Conservation (phyloP, 495 filamentous ascomycete genomes). For the Lepraria neglecta region DNA sequence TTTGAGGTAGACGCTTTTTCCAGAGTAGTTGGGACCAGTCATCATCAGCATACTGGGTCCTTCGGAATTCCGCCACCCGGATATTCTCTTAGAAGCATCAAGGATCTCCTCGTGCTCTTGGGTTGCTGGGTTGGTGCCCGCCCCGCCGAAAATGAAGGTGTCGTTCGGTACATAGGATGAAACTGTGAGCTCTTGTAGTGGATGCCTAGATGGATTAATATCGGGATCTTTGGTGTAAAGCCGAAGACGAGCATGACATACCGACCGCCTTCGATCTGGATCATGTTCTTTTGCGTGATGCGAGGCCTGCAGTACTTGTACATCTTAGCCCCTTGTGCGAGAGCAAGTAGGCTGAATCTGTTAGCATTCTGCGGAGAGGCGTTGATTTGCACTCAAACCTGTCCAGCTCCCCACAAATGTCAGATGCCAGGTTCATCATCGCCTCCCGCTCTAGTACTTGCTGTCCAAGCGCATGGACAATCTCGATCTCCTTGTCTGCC, state of each 20-base stretch:
- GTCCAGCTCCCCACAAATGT: constrained; percentile 81
- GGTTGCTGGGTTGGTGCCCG: constrained; percentile 25
- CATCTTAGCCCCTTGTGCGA: constrained; percentile 69
- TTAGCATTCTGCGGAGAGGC: constrained; percentile 14
- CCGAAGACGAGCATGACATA: constrained; percentile 29
- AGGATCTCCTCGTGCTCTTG: neutral
- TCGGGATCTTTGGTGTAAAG: neutral
- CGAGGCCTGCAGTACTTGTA: constrained; percentile 66
- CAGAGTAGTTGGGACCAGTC: constrained; percentile 93
- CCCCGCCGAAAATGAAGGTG: constrained; percentile 62
- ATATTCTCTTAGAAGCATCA: neutral
- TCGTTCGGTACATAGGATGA: constrained; percentile 83
- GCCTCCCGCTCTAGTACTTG: constrained; percentile 64
- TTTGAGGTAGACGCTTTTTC: constrained; percentile 94
- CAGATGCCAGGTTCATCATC: constrained; percentile 59
- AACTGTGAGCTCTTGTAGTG: constrained; percentile 83
- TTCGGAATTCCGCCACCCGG: neutral
- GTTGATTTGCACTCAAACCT: constrained; percentile 36
- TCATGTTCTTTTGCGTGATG: constrained; percentile 64
- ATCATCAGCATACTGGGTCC: constrained; percentile 71
- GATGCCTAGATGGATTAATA: constrained; percentile 50
- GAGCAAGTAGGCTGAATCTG: constrained; percentile 60
- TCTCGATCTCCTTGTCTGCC: constrained; percentile 83
- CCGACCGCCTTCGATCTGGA: constrained; percentile 76
- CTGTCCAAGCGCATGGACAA: constrained; percentile 72